phyloP scores from a whole-genome alignment of 2,329 filamentous ascomycete species.

The Diaporthe vexans region DNA sequence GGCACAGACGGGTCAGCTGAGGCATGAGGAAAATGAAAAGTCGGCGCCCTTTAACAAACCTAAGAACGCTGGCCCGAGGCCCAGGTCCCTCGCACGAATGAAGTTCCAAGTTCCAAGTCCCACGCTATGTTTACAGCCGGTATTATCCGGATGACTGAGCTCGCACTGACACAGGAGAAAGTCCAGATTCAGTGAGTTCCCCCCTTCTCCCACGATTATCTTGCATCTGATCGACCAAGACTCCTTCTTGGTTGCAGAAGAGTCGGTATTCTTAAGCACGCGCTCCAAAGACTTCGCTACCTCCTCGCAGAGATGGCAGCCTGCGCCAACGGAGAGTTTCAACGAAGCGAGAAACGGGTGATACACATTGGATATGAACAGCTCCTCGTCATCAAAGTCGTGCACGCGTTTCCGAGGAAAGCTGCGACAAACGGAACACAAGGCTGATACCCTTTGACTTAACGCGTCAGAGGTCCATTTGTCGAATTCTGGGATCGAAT shows the following conservation, averaged over 20 bases:
- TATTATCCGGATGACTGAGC: neutral
- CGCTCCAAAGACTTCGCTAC: neutral
- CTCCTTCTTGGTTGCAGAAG: neutral
- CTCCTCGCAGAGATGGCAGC: neutral
- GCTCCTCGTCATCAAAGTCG: no score
- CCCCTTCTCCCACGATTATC: neutral
- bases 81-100: neutral
- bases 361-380: neutral
- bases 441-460: neutral
- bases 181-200: neutral
- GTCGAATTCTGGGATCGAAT: neutral
- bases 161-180: neutral
- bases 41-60: neutral
- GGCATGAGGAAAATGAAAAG: neutral
- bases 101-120: neutral
- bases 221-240: neutral
- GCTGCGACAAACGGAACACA: neutral
- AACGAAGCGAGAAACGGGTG: neutral
- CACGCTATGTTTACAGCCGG: neutral
- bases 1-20: neutral
- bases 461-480: neutral
- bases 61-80: neutral
- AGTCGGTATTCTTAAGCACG: neutral
- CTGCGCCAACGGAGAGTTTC: neutral
- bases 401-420: neutral